phyloP scores from a whole-genome alignment of 2,329 filamentous ascomycete genomes.

The Parascedosporium putredinis region DNA sequence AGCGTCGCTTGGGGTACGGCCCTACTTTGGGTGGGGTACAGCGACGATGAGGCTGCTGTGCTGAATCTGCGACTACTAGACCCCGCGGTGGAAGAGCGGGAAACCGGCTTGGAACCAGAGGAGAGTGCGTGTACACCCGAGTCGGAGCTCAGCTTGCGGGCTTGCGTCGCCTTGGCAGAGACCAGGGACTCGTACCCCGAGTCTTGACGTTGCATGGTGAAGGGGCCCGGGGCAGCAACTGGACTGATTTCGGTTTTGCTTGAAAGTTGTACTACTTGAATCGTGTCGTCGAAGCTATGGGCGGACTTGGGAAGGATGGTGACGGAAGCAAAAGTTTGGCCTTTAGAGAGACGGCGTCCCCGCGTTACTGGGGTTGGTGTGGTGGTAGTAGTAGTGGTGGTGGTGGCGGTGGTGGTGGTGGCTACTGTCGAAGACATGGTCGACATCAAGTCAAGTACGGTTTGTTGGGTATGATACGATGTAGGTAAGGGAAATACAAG shows the following conservation, averaged over 20 bases:
- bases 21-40: conserved; percentile 9
- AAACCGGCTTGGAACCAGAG: conserved; percentile 23
- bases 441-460: neutral
- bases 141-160: conserved; percentile 16
- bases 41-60: conserved; percentile 12
- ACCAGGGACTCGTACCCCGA: conserved; percentile 47
- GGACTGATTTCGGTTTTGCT: neutral
- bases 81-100: conserved; percentile 8
- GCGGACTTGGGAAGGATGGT: conserved; percentile 7
- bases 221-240: neutral
- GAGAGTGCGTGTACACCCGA: conserved; percentile 18
- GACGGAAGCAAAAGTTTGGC: conserved; percentile 5
- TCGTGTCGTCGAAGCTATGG: conserved; percentile 8
- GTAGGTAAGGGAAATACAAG: too few relatives aligned
- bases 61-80: conserved; percentile 16
- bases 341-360: conserved; percentile 7
- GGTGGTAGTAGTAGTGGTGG: neutral
- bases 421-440: neutral
- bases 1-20: conserved; percentile 25
- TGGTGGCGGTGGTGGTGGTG: too few relatives aligned
- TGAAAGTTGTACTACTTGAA: neutral
- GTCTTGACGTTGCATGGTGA: conserved; percentile 43
- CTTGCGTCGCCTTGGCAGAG: conserved; percentile 25
- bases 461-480: too few relatives aligned
- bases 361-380: neutral